Percentiles rank a stretch among this genome's conserved stretches.
phyloP scores from a whole-genome alignment of 768 basidiomycete genomes.

The Podaxis pistillaris region DNA sequence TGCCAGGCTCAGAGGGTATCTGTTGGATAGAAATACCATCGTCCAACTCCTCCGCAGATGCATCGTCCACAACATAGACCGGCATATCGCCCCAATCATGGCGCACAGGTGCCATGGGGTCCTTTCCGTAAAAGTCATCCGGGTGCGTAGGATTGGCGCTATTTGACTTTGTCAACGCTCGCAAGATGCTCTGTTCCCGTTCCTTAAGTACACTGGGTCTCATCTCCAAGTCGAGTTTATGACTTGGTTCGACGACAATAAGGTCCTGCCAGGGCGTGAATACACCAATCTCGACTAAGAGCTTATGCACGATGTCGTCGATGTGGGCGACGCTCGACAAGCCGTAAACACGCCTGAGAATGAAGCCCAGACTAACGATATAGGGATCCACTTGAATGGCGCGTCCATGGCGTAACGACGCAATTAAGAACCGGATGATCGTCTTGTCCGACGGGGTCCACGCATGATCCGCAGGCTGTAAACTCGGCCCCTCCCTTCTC shows the following conservation, averaged over 20 bases:
- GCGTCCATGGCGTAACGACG: conserved; percentile 48
- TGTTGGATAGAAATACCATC: conserved; percentile 87
- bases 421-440: conserved; percentile 59
- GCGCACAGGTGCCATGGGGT: conserved; percentile 68
- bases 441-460: conserved; percentile 55
- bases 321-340: conserved; percentile 29
- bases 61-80: conserved; percentile 87
- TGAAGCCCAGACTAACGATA: conserved; percentile 42
- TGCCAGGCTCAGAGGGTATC: conserved; percentile 56
- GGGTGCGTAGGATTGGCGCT: conserved; percentile 41
- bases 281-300: conserved; percentile 71
- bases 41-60: conserved; percentile 81
- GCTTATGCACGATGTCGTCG: conserved; percentile 26
- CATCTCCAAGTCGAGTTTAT: conserved; percentile 31
- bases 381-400: conserved; percentile 65
- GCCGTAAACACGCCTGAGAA: conserved; percentile 58
- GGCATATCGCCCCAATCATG: conserved; percentile 83
- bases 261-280: conserved; percentile 79
- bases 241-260: conserved; percentile 32
- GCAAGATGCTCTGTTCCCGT: conserved; percentile 27
- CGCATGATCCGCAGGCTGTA: conserved; percentile 23
- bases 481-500: conserved; percentile 24
- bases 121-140: conserved; percentile 61
- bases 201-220: conserved; percentile 23
- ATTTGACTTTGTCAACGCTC: conserved; percentile 21